phyloP scores from a whole-genome alignment of 176 grass and related monocot genomes.

The Saccharum officinarum region DNA sequence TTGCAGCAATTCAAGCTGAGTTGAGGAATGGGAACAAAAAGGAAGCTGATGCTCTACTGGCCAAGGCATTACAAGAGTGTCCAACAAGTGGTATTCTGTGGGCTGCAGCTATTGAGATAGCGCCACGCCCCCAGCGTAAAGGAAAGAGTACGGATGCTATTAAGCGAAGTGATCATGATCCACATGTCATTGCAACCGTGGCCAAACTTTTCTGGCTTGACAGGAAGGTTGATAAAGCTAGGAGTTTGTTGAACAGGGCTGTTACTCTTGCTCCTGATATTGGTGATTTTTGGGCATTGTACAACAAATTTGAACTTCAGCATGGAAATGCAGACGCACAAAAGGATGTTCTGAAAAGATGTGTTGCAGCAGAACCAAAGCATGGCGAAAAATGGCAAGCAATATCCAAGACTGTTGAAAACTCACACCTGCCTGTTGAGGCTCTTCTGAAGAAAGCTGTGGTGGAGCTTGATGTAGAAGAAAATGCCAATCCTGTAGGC shows the following conservation, averaged over 20 bases:
- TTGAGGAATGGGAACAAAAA: no score
- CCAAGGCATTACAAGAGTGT: conserved; percentile 84
- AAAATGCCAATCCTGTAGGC: conserved; percentile 48
- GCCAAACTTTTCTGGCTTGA: conserved; percentile 88
- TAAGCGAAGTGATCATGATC: conserved; percentile 70
- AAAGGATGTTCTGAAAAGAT: conserved; percentile 74
- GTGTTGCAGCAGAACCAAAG: conserved; percentile 29
- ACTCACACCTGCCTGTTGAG: conserved; percentile 71
- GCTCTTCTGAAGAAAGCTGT: conserved; percentile 76
- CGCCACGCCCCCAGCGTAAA: conserved; percentile 65
- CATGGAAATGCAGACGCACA: conserved; percentile 72
- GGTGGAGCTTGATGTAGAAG: conserved; percentile 69
- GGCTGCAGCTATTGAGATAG: conserved; percentile 86
- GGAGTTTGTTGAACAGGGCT: conserved; percentile 67
- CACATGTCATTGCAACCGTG: conserved; percentile 77
- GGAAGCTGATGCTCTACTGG: conserved; percentile 76
- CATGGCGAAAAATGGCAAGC: no score
- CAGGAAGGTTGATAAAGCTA: conserved; percentile 48
- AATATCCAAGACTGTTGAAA: conserved; percentile 78
- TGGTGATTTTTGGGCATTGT: conserved; percentile 82
- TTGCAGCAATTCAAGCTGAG: no score
- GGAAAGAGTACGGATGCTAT: conserved; percentile 77
- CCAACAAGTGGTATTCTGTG: conserved; percentile 82
- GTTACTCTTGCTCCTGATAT: conserved; percentile 75
- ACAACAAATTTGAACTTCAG: conserved; percentile 83